phyloP scores from a whole-genome alignment of 805 yeast genomes.

The Pichia gijzeniarum region DNA sequence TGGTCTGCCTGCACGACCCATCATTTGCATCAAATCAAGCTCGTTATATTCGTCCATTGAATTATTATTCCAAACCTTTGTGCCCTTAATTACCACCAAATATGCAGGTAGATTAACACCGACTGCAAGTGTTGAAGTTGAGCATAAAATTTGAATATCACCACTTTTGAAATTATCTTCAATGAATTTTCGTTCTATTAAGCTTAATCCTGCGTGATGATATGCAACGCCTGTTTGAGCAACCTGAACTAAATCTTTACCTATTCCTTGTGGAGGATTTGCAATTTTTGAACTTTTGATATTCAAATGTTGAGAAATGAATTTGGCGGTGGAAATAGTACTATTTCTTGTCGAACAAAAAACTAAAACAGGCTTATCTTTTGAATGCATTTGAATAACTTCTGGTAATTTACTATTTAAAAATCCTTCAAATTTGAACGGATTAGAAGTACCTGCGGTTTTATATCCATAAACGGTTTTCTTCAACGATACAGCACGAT shows the following conservation, averaged over 20 bases:
- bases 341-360: conserved; percentile 80
- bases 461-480: conserved; percentile 51
- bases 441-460: conserved; percentile 32
- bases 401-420: conserved; percentile 38
- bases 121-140: conserved; percentile 79
- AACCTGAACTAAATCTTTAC: conserved; percentile 47
- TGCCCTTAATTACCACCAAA: conserved; percentile 70
- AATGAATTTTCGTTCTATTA: conserved; percentile 58
- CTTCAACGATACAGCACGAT: conserved; percentile 86
- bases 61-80: conserved; percentile 53
- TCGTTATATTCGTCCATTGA: conserved; percentile 58
- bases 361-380: conserved; percentile 65
- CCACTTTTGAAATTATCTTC: conserved; percentile 60
- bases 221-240: conserved; percentile 64
- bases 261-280: conserved; percentile 58
- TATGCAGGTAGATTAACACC: conserved; percentile 81
- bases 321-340: conserved; percentile 70
- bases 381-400: conserved; percentile 34
- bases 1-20: conserved; percentile 82
- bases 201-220: conserved; percentile 77
- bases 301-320: conserved; percentile 57
- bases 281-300: conserved; percentile 67
- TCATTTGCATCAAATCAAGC: conserved; percentile 78
- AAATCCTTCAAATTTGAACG: conserved; percentile 41
- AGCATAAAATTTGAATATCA: conserved; percentile 62